phyloP scores from a whole-genome alignment of 2,329 filamentous ascomycete genomes.

The Aureobasidium lini region DNA sequence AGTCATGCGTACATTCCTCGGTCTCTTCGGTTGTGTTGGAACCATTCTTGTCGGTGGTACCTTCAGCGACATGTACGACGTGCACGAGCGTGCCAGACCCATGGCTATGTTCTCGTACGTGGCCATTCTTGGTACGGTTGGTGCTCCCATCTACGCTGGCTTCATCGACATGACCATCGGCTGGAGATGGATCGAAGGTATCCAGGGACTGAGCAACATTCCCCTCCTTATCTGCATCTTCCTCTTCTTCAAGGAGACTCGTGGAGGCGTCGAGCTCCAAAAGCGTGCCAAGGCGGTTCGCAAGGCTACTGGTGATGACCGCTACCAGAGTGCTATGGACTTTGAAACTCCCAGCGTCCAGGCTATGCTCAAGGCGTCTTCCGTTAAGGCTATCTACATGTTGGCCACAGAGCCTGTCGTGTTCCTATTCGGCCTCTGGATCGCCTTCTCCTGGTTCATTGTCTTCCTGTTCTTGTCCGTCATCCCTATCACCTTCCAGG shows the following conservation, averaged over 20 bases:
- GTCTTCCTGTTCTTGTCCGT: conserved; percentile 48
- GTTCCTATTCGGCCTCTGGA: conserved; percentile 45
- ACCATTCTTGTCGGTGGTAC: conserved; percentile 45
- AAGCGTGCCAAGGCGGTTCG: conserved; percentile 44
- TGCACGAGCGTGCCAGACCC: conserved; percentile 37
- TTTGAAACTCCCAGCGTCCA: conserved; percentile 44
- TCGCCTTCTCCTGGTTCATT: conserved; percentile 47
- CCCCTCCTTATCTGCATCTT: conserved; percentile 40
- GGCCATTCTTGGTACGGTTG: conserved; percentile 46
- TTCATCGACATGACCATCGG: conserved; percentile 47
- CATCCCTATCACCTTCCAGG: conserved; percentile 44
- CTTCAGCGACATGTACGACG: conserved; percentile 44
- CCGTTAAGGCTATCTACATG: conserved; percentile 46
- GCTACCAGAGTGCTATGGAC: conserved; percentile 45
- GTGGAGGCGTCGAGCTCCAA: conserved; percentile 40
- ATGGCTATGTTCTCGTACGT: conserved; percentile 45
- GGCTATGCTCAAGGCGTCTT: conserved; percentile 40
- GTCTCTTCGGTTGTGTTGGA: conserved; percentile 43
- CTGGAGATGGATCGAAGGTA: conserved; percentile 49
- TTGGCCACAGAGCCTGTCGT: conserved; percentile 43
- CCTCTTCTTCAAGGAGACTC: conserved; percentile 40
- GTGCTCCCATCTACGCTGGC: conserved; percentile 46
- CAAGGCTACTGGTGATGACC: conserved; percentile 41
- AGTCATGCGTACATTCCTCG: conserved; percentile 40
- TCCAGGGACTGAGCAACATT: conserved; percentile 46